A percentile compares a stretch with the other conserved stretches of the same genome.
These are phyloP conservation scores for Podospora conica DNA, from an alignment of 495 filamentous ascomycete species.

Conservation along the genomic window DNA sequence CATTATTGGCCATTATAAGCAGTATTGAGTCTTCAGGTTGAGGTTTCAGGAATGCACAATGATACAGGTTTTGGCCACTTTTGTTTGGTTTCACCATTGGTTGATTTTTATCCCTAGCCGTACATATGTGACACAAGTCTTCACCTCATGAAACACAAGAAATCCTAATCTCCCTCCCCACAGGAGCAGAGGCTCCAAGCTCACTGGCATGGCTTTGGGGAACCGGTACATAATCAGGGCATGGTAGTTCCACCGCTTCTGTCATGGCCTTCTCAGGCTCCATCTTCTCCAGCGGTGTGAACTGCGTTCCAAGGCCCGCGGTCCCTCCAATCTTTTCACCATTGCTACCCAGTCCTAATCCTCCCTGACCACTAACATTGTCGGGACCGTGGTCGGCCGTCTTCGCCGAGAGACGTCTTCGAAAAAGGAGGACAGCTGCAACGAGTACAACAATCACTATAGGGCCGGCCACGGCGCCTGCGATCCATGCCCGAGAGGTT, in stretches of 20 bases:
- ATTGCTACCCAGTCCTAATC: neutral
- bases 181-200: neutral
- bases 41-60: neutral
- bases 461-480: neutral
- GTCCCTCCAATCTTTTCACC: too few species aligned
- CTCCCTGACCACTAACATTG: too few species aligned
- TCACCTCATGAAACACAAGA: neutral
- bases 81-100: neutral
- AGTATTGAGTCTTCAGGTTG: neutral
- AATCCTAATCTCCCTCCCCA: neutral
- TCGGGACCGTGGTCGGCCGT: neutral
- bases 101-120: neutral
- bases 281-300: neutral
- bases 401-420: neutral
- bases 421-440: neutral
- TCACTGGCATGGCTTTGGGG: neutral
- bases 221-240: neutral
- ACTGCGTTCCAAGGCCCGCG: neutral
- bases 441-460: neutral
- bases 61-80: too few species aligned
- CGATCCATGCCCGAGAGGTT: neutral
- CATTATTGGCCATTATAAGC: conserved; percentile 6
- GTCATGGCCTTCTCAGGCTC: neutral
- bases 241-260: neutral
- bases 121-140: neutral